phyloP scores from a whole-genome alignment of 176 grass and related monocot genomes.

The Triticum urartu region DNA sequence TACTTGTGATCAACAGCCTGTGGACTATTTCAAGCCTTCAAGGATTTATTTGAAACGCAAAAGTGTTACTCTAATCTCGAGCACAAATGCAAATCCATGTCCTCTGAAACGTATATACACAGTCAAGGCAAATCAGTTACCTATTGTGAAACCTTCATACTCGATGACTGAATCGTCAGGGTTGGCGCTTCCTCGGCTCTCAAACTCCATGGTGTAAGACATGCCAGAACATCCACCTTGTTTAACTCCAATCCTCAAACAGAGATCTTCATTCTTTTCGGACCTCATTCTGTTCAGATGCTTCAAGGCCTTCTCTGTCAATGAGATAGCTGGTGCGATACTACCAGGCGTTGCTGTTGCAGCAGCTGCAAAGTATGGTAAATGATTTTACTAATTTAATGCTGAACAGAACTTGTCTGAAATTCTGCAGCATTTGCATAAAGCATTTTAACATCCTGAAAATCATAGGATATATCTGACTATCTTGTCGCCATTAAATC shows the following conservation, averaged over 20 bases:
- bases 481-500: background rate
- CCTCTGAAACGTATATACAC: background rate
- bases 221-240: constrained; percentile 98
- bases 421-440: background rate
- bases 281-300: constrained; percentile 90
- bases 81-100: too few relatives aligned
- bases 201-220: constrained; percentile 99
- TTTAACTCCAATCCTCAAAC: constrained; percentile 93
- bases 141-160: constrained; percentile 90
- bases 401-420: background rate
- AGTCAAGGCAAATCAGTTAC: constrained; percentile 41
- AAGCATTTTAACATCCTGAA: background rate
- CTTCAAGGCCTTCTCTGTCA: constrained; percentile 78
- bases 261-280: constrained; percentile 79
- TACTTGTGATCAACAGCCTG: background rate
- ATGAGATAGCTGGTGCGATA: constrained; percentile 76
- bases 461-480: background rate
- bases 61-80: too few relatives aligned
- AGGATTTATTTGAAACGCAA: background rate
- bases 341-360: constrained; percentile 52
- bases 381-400: background rate
- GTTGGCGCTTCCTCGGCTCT: constrained; percentile 52
- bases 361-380: constrained; percentile 20
- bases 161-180: constrained; percentile 76
- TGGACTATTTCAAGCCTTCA: background rate